Conservation (phyloP, 192 early-diverging fungal genomes). For the Entophlyctis luteolus region DNA sequence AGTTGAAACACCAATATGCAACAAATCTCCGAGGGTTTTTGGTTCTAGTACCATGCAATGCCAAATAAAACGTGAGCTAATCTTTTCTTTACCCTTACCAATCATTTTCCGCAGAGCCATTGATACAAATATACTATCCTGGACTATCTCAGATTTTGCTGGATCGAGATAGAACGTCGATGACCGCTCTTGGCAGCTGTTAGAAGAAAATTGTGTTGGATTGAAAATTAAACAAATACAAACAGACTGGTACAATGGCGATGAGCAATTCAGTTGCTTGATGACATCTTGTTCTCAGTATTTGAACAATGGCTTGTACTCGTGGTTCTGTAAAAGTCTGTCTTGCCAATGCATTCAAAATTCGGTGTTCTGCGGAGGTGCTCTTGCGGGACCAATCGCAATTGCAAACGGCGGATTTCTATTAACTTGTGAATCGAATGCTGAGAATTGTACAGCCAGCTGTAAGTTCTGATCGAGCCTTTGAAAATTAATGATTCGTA, state of each 20-base stretch:
- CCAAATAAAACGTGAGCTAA: slow-evolving; percentile 1
- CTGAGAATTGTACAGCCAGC: background rate
- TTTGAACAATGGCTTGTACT: slow-evolving; percentile 26
- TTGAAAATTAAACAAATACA: no score
- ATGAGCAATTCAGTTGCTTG: slow-evolving; percentile 52
- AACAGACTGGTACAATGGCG: slow-evolving; percentile 47
- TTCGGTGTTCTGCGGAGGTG: slow-evolving; percentile 52
- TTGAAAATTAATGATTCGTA: background rate
- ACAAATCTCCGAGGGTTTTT: slow-evolving; percentile 10
- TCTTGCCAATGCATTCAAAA: slow-evolving; percentile 48
- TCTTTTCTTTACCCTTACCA: background rate
- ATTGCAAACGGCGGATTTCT: slow-evolving; percentile 38
- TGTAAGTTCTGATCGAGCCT: background rate
- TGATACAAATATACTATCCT: slow-evolving; percentile 4
- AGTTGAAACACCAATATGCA: slow-evolving; percentile 24
- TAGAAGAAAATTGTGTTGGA: no score
- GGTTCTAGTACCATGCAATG: slow-evolving; percentile 20
- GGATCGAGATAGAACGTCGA: background rate
- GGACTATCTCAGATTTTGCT: background rate
- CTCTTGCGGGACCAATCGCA: slow-evolving; percentile 36
- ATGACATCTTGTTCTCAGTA: slow-evolving; percentile 39
- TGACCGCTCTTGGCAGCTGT: background rate
- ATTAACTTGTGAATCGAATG: slow-evolving; percentile 38
- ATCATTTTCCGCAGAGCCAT: background rate
- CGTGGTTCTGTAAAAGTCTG: slow-evolving; percentile 38